Base-by-base conservation (phyloP, 2,329 filamentous ascomycete species). In the Chrysoporthe cubensis region DNA sequence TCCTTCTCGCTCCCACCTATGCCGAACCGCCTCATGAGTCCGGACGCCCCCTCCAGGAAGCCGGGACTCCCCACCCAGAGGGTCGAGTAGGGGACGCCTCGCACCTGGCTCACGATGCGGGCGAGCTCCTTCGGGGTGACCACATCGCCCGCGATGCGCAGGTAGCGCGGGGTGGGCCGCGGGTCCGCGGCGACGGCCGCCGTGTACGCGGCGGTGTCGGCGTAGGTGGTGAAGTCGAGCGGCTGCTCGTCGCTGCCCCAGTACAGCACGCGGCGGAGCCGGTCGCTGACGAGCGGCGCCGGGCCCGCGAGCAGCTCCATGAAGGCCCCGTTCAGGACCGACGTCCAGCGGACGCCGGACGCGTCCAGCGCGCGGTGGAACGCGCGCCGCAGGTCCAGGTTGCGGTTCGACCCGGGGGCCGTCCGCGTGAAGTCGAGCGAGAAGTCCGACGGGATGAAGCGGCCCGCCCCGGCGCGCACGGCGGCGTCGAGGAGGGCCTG, bases 401-500 rank as follows among this genome's bases (percentile, higher is more conserved):
- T 72, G 21, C 71, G 71, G 44, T 72, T 72, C 1, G 71, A 66
- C 18, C 71, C 71, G 18, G 67, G 67, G 34, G 26, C 11, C n/a
- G 69, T 71, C 67, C 70, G 70, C 37, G 71, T 72, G 64, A 72
- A 72, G 60, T 72, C 71, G 40, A 72, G 69, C 11, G 71, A 60
- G 50, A 85, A 90, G 66, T 90, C 87, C 2, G 85, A 85, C 1
- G 88, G 87, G 40, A 90, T 78, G 78, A 89, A 88, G n/a, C 87
- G 82, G 71, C 85, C 81, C 7, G 90, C 87, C 8, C 86, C 85
- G 0, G 87, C 87, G 7, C 82, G 82, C 57, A 86, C 80, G 16
- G 87, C 82, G 1, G 87, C 88, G 61, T 90, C 84, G 58, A 89
- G 81, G 65, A 90, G 73, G 21, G 79, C 75, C 16, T 76, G 76